Conservation (phyloP, 2,329 filamentous ascomycete species). For the Xylaria sp. region DNA sequence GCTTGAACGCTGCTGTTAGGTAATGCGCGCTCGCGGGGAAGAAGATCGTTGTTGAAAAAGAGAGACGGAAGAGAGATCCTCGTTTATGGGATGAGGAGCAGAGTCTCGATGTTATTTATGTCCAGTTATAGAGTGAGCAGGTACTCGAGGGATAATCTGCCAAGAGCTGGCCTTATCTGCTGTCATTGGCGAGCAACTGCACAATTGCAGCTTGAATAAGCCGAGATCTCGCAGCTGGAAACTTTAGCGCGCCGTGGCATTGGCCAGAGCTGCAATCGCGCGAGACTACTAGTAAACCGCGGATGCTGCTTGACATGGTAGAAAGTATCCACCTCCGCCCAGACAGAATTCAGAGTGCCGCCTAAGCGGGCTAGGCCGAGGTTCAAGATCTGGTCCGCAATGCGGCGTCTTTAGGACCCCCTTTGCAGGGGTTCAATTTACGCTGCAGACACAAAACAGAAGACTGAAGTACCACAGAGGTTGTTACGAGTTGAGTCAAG, state of each 20-base stretch:
- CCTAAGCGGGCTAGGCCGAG: conserved; percentile 22
- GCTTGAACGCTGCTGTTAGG: neutral
- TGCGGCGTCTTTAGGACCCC: neutral
- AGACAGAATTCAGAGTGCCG: too few species aligned
- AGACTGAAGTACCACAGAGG: neutral
- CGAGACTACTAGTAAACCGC: conserved; percentile 6
- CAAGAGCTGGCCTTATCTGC: neutral
- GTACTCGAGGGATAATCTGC: neutral
- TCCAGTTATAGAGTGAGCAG: neutral
- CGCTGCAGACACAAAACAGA: neutral
- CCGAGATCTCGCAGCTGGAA: conserved; percentile 16
- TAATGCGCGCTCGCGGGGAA: neutral
- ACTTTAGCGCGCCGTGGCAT: conserved; percentile 15
- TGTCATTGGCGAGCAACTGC: conserved; percentile 9
- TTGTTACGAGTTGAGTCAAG: neutral
- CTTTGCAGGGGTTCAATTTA: neutral
- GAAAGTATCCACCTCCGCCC: conserved; percentile 13
- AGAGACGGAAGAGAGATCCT: neutral
- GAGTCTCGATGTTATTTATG: neutral
- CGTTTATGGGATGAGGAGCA: neutral
- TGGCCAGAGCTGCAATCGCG: conserved; percentile 8
- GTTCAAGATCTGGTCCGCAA: conserved; percentile 3
- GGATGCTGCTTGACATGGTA: conserved; percentile 18
- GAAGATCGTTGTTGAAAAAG: neutral
- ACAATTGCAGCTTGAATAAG: conserved; percentile 7